A percentile compares a stretch with the other conserved stretches of the same genome.
These are phyloP conservation scores for Cladophialophora carrionii DNA, from an alignment of 2,329 filamentous ascomycete species.

Conservation along the genomic window DNA sequence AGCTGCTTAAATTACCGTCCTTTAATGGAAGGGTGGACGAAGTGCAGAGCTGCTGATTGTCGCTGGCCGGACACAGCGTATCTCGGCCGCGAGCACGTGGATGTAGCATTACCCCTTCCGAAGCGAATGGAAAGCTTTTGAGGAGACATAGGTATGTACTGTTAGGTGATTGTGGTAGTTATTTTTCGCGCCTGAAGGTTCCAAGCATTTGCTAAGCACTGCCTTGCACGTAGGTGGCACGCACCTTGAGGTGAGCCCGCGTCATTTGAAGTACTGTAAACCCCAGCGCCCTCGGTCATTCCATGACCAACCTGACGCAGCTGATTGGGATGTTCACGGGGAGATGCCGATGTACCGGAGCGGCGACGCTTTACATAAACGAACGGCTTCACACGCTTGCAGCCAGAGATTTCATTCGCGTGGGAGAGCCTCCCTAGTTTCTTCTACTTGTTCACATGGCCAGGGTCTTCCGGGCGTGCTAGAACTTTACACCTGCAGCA, in stretches of 20 bases:
- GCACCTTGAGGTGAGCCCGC: background rate
- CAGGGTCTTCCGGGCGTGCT: background rate
- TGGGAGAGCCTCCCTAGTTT: background rate
- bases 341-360: background rate
- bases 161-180: too few species aligned
- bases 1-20: too few species aligned
- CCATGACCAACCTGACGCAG: background rate
- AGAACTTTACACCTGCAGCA: background rate
- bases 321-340: constrained; percentile 1
- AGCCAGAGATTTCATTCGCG: constrained; percentile 14
- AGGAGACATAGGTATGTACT: too few species aligned
- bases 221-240: background rate
- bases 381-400: background rate
- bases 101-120: background rate
- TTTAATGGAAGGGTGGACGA: background rate
- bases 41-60: background rate
- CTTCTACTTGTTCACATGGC: background rate
- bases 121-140: background rate
- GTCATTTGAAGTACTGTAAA: constrained; percentile 4
- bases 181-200: background rate
- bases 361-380: background rate
- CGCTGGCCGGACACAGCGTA: background rate
- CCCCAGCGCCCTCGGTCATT: constrained; percentile 7
- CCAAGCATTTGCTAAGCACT: background rate
- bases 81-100: background rate